Conservation (phyloP, 1,284 basidiomycete species). For the Agroathelia rolfsii region DNA sequence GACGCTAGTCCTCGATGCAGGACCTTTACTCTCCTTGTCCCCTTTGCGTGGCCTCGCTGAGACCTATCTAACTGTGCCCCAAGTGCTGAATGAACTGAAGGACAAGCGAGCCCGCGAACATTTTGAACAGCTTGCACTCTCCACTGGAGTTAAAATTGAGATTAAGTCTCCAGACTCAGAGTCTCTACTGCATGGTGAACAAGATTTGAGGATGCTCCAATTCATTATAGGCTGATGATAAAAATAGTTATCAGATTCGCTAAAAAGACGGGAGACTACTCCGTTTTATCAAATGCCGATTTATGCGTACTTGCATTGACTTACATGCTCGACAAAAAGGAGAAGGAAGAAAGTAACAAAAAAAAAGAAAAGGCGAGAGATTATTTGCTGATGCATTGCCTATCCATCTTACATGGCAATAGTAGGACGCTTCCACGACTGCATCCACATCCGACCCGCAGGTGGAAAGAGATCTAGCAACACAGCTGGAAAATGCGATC, state of each 20-base stretch:
- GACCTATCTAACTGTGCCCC: conserved; percentile 78
- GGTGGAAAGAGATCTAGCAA: conserved; percentile 11
- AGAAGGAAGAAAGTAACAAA: conserved; percentile 32
- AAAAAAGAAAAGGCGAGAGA: conserved; percentile 12
- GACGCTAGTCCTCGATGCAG: conserved; percentile 84
- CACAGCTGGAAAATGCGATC: conserved; percentile 1
- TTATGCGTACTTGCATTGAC: conserved; percentile 87
- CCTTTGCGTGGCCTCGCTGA: conserved; percentile 79
- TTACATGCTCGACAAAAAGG: conserved; percentile 59
- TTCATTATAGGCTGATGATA: conserved; percentile 9
- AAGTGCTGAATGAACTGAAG: conserved; percentile 82
- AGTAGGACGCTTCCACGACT: no score
- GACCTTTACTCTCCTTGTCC: conserved; percentile 79
- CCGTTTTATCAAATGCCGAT: conserved; percentile 89
- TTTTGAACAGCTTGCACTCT: conserved; percentile 66
- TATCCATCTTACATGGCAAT: no score
- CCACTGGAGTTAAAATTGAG: conserved; percentile 67
- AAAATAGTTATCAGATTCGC: conserved; percentile 77
- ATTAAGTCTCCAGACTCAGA: conserved; percentile 66
- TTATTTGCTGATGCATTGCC: conserved; percentile 5
- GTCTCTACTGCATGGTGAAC: conserved; percentile 69
- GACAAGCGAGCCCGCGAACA: conserved; percentile 81
- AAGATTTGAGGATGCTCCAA: conserved; percentile 4
- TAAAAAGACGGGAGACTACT: conserved; percentile 94
- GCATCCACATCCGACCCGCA: no score